phyloP scores from a whole-genome alignment of 768 basidiomycete species.

The Macrolepiota albuminosa region DNA sequence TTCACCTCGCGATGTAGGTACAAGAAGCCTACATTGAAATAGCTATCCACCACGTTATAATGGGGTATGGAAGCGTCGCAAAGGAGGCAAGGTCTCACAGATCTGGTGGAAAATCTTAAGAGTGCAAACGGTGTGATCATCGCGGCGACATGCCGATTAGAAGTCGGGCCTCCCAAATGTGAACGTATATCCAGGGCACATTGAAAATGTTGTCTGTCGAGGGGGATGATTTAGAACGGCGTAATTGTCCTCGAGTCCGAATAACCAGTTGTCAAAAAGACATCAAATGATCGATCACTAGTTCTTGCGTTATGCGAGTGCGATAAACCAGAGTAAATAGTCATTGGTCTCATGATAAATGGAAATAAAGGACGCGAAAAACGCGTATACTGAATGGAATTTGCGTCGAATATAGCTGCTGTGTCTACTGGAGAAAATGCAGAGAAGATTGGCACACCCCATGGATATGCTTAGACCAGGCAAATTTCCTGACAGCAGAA shows the following conservation, averaged over 20 bases:
- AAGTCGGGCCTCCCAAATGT: constrained; percentile 5
- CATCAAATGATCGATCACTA: constrained; percentile 7
- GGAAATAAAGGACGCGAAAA: neutral
- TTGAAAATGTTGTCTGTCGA: neutral
- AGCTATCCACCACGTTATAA: neutral
- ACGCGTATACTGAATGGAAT: neutral
- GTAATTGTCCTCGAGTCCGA: neutral
- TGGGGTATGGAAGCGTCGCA: neutral
- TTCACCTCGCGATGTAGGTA: neutral
- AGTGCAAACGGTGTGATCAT: neutral
- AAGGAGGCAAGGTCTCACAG: neutral
- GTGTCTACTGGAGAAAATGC: neutral
- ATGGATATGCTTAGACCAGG: neutral
- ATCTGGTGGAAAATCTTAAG: neutral
- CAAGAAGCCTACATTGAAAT: neutral
- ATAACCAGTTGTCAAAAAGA: constrained; percentile 5
- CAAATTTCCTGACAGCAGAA: neutral
- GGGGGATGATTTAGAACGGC: neutral
- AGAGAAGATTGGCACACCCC: neutral
- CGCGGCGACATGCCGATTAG: constrained; percentile 10
- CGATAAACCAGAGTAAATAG: constrained; percentile 1
- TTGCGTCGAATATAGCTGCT: neutral
- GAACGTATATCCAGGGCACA: neutral
- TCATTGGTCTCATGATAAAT: constrained; percentile 1
- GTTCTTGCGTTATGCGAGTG: neutral